A percentile compares a stretch with the other conserved stretches of the same genome.
phyloP scores from a whole-genome alignment of 2,329 filamentous ascomycete species.

The Paradendryphiella salina region DNA sequence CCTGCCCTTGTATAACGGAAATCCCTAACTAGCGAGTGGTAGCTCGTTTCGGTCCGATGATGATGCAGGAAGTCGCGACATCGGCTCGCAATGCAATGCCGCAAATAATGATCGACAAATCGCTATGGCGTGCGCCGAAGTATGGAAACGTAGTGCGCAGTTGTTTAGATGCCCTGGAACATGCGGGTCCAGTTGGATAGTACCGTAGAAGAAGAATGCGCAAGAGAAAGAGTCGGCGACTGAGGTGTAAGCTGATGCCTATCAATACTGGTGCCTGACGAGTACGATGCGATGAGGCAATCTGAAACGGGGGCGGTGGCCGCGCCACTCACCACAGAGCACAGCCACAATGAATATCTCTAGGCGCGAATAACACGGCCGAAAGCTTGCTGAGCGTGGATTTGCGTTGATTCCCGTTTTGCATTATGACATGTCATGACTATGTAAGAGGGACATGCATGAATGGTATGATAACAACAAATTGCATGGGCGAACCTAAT shows the following conservation, averaged over 20 bases:
- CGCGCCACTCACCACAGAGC: slow-evolving; percentile 1
- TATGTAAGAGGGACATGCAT: too few relatives aligned
- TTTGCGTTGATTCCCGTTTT: too few relatives aligned
- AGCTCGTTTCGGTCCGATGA: not conserved
- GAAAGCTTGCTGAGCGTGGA: not conserved
- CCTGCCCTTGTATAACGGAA: too few relatives aligned
- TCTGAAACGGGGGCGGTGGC: slow-evolving; percentile 10
- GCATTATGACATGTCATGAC: too few relatives aligned
- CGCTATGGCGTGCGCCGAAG: too few relatives aligned
- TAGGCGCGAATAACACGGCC: not conserved
- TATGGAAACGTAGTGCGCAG: not conserved
- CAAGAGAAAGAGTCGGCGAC: not conserved
- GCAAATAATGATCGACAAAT: not conserved
- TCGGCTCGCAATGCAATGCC: not conserved
- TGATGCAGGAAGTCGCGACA: not conserved
- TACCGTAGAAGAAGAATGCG: too few relatives aligned
- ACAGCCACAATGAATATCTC: slow-evolving; percentile 9
- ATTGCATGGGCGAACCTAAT: too few relatives aligned
- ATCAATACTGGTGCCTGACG: slow-evolving; percentile 19
- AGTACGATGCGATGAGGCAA: slow-evolving; percentile 9
- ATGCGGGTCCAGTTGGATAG: too few relatives aligned
- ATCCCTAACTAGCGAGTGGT: too few relatives aligned
- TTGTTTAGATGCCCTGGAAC: too few relatives aligned
- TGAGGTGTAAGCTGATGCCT: slow-evolving; percentile 1
- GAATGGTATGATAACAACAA: too few relatives aligned